Base-by-base conservation (phyloP, 2,329 filamentous ascomycete genomes). In the Colletotrichum scovillei region DNA sequence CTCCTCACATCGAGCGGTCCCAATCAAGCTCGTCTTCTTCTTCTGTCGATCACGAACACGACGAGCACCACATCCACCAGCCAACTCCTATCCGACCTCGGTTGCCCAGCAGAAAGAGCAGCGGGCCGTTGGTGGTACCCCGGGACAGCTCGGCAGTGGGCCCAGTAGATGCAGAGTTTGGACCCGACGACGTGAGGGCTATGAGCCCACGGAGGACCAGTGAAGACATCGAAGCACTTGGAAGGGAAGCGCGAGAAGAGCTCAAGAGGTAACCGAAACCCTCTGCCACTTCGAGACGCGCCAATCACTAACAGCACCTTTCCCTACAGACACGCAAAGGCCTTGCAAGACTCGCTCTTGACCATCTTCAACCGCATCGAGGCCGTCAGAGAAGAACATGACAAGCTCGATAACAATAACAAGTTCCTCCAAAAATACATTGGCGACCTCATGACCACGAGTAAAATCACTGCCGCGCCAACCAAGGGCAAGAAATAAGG, bases 351-450 rank as follows among this genome's bases (percentile, higher is more conserved):
- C 67, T 97, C 95, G 32, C 90, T 99, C 42, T 88, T 97, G 74
- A 94, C 93, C 75, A 93, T 98, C 56, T 95, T 98, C 76, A 94
- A 98, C 83, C 93, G 95, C 64, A 97, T 98, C 81, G 97, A 99
- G 80, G 94, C 94, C 35, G 95, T 98, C 76, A 94, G 95, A 82
- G 93, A 94, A 78, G 96, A 98, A 81, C 95, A 99, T 81, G 95
- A 98, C 85, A 98, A 98, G 84, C 91, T 99, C 67, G 95, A 98
- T 83, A 97, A 90, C 82, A 95, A 98, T 82, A 99, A 99, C 88
- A 96, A 95, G 79, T 98, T 98, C 80, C 85, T 99, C 60, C 96
- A 98, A 83, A 98, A 98, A 82, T 98, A 98, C 82, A 98, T 98
- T 79, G 96, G 96, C 76, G 96, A 98, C 80, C 88, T 98, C 68